Evolutionary conservation across 306 rosid species (phyloP).

Genomic region (Cucurbita moschata): DNA sequence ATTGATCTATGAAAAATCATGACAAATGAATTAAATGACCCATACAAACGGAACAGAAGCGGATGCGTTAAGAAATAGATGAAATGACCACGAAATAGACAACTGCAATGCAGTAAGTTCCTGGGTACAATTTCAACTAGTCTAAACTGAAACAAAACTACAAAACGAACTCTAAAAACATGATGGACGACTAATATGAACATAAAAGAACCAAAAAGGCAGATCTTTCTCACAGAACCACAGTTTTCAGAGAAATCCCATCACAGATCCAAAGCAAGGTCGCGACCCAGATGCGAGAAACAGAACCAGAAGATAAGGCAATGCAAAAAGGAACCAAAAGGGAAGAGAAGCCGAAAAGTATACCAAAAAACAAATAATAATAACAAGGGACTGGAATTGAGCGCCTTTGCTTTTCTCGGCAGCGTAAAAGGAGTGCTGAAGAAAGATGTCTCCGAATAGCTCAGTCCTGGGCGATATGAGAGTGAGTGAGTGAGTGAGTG

Average conservation of each 20-base stretch:
- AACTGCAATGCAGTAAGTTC: conserved; percentile 9
- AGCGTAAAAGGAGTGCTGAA: conserved; percentile 16
- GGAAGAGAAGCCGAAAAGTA: conserved; percentile 27
- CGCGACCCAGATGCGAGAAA: conserved; percentile 34
- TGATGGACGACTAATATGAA: background rate
- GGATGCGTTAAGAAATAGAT: background rate
- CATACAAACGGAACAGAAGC: background rate
- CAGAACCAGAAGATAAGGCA: conserved; percentile 8
- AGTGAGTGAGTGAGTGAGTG: no score
- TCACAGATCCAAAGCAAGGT: conserved; percentile 43
- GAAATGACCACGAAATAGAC: conserved; percentile 9
- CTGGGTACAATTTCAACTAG: background rate
- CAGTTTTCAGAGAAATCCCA: conserved; percentile 22
- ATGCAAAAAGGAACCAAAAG: conserved; percentile 15
- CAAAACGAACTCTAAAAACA: background rate
- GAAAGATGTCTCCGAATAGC: conserved; percentile 18
- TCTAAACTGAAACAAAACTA: background rate
- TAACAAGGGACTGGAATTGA: conserved; percentile 10
- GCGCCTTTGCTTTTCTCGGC: conserved; percentile 28
- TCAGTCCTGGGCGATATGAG: conserved; percentile 10
- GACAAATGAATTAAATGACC: background rate
- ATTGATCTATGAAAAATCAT: background rate
- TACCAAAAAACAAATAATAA: conserved; percentile 20
- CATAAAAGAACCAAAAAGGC: conserved; percentile 7
- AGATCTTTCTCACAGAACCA: conserved; percentile 38